Evolutionary conservation across 2,329 filamentous ascomycete genomes (phyloP).

Genomic region (Didymellaceae sp.): DNA sequence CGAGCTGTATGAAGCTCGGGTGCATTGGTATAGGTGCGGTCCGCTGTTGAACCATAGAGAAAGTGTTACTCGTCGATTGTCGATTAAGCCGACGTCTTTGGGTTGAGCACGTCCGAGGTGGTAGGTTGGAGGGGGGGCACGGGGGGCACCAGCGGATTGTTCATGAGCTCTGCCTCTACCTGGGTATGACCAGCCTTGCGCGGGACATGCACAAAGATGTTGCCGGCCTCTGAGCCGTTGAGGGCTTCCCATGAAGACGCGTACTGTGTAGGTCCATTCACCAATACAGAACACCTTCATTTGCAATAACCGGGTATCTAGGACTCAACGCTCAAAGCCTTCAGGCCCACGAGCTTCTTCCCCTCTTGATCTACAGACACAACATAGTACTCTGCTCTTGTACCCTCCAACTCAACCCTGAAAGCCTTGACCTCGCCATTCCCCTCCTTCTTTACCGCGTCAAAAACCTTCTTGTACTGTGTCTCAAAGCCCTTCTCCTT

Average conservation of each 20-base stretch:
- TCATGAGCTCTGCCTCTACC: too few relatives aligned
- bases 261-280: too few relatives aligned
- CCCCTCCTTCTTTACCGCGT: conserved; percentile 71
- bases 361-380: conserved; percentile 67
- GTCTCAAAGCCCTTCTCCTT: conserved; percentile 75
- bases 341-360: conserved; percentile 74
- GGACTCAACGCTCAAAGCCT: conserved; percentile 76
- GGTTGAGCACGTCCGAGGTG: neutral
- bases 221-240: too few relatives aligned
- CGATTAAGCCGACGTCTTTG: neutral
- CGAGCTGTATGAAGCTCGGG: neutral
- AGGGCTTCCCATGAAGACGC: too few relatives aligned
- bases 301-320: conserved; percentile 16
- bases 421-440: conserved; percentile 78
- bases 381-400: conserved; percentile 80
- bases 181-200: too few relatives aligned
- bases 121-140: neutral
- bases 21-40: conserved; percentile 1
- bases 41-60: conserved; percentile 17
- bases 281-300: neutral
- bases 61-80: conserved; percentile 14
- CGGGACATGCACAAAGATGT: too few relatives aligned
- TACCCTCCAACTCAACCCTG: conserved; percentile 66
- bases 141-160: too few relatives aligned
- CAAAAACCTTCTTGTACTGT: conserved; percentile 71